Evolutionary conservation across 2,329 filamentous ascomycete species (phyloP), one percentile per base, ranked within the genome.

Genomic region (Alternaria consortialis): DNA sequence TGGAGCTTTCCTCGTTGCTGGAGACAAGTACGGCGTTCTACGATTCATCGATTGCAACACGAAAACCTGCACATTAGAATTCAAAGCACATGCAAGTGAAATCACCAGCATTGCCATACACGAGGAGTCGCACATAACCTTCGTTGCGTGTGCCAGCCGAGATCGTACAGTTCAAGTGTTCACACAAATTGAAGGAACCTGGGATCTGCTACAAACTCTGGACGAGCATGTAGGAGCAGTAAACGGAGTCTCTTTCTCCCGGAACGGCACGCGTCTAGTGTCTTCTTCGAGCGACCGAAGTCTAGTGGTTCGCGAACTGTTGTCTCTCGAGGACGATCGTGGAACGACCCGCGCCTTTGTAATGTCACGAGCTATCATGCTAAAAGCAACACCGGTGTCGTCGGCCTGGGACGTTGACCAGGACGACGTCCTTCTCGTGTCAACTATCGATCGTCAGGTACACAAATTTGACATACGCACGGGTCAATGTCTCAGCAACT

Each of bases 141-240:
- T 97, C 46, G 84, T 98, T 68, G 94, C 92, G 17, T 93, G 90
- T 11, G 94, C 91, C 74, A 68, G 71, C 29, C 87, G 95, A 66
- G 95, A 99, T 79, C 90, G 95, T 52, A 97, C 91, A n/a, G 87
- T 94, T 1, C 95, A 99, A 76, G 82, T 99, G n/a, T 98, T 97
- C 75, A 84, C 87, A 62, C 83, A 84, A 25, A 80, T 81, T 1
- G 82, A 79, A 12, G 85, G 87, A 2, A 80, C 79, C 3, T 90
- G 96, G 77, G 87, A 91, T 59, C 86, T 97, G 58, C 87, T 97
- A 53, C 95, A 99, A 77, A 99, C 95, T 0, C 86, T 98, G 74
- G 89, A 92, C 57, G 94, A 99, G 69, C 97, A 98, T 78, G 89
- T 93, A 31, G 92, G 93, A 23, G 91, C 92, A 65, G 94, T 99